Conservation (phyloP, 192 early-diverging fungal species). For the Thoreauomyces humboldtii region DNA sequence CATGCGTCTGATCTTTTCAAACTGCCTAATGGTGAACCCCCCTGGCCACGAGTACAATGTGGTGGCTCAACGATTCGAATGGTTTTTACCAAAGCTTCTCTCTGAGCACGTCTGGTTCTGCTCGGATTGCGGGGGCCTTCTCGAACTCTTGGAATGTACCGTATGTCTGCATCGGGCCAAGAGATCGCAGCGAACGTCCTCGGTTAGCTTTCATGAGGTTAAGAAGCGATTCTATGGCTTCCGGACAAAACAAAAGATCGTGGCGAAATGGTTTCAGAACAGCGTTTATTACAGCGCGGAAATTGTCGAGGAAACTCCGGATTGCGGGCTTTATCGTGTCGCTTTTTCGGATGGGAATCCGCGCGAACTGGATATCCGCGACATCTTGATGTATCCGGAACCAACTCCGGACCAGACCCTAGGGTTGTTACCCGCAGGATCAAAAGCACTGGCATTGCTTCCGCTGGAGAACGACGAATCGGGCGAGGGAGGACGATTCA, state of each 20-base stretch:
- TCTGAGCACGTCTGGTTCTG: constrained; percentile 2
- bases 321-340: background rate
- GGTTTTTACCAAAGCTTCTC: background rate
- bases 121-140: background rate
- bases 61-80: background rate
- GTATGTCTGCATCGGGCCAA: background rate
- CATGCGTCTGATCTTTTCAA: constrained; percentile 9
- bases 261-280: background rate
- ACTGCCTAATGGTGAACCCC: constrained; percentile 11
- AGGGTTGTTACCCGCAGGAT: background rate
- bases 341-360: background rate
- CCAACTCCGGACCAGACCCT: background rate
- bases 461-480: background rate
- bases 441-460: background rate
- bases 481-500: background rate
- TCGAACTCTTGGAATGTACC: background rate
- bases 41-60: background rate
- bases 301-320: background rate
- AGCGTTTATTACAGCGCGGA: background rate
- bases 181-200: constrained; percentile 1
- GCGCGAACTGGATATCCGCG: background rate
- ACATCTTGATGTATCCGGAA: background rate
- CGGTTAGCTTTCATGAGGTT: background rate
- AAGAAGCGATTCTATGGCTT: background rate
- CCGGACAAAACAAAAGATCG: background rate